Evolutionary conservation across 2,329 filamentous ascomycete genomes (phyloP).

Genomic region (Botryotinia calthae): DNA sequence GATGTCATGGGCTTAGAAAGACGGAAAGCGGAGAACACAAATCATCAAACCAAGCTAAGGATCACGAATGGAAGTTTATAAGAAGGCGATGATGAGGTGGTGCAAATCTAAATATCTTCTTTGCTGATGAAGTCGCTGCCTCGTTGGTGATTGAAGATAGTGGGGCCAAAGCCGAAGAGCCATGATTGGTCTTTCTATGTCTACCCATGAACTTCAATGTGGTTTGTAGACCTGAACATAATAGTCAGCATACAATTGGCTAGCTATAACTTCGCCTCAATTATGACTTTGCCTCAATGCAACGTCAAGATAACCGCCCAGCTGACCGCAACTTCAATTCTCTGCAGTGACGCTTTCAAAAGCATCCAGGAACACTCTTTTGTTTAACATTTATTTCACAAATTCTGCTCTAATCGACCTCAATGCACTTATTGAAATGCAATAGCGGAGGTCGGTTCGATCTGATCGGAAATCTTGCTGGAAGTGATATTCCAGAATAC

Average conservation of each 20-base stretch:
- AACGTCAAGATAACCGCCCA: neutral
- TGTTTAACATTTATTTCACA: too few species aligned
- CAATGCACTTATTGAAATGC: slow-evolving; percentile 25
- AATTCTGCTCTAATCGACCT: neutral
- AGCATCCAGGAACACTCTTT: neutral
- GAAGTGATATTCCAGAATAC: slow-evolving; percentile 27
- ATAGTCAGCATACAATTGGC: neutral
- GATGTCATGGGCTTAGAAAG: too few species aligned
- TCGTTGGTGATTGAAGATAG: too few species aligned
- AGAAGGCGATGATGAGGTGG: neutral
- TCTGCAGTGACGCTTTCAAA: neutral
- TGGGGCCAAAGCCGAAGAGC: neutral
- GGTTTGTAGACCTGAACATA: neutral
- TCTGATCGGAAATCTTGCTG: slow-evolving; percentile 20
- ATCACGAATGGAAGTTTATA: neutral
- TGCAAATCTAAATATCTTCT: neutral
- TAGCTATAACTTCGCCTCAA: neutral
- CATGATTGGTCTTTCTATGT: neutral
- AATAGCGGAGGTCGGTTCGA: slow-evolving; percentile 22
- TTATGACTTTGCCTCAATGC: neutral
- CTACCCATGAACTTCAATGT: neutral
- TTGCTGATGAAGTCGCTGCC: too few species aligned
- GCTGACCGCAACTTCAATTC: neutral
- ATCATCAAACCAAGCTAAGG: too few species aligned
- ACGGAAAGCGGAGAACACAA: too few species aligned